These are phyloP conservation scores for Trapa bicornis DNA, from an alignment of 345 rosid species.

Conservation along the genomic window DNA sequence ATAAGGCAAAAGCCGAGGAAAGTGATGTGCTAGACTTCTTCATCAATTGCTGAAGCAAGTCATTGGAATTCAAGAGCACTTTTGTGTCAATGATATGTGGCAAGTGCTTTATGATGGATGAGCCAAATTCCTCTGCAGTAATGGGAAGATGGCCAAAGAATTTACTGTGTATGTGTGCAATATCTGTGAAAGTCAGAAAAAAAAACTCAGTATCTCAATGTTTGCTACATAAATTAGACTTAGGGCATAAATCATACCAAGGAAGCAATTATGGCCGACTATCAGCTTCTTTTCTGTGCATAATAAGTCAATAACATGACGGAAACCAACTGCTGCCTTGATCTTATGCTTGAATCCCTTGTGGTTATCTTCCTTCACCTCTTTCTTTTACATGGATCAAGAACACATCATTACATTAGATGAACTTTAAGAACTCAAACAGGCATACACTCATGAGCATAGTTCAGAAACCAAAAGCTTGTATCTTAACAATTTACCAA, in stretches of 20 bases:
- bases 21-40: constrained; percentile 62
- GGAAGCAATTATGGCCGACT: constrained; percentile 88
- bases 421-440: neutral
- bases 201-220: constrained; percentile 5
- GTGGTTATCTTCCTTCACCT: constrained; percentile 46
- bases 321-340: constrained; percentile 63
- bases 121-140: constrained; percentile 56
- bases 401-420: neutral
- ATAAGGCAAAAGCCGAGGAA: constrained; percentile 50
- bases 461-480: neutral
- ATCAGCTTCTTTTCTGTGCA: constrained; percentile 72
- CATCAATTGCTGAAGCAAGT: constrained; percentile 38
- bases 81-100: constrained; percentile 79
- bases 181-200: constrained; percentile 37
- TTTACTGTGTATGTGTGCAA: constrained; percentile 78
- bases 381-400: constrained; percentile 33
- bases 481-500: constrained; percentile 36
- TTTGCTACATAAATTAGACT: neutral
- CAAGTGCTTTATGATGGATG: constrained; percentile 44
- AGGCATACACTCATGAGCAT: neutral
- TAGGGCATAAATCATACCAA: constrained; percentile 32
- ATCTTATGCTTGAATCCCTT: constrained; percentile 44
- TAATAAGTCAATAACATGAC: constrained; percentile 81
- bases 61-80: constrained; percentile 55
- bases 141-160: constrained; percentile 76